Evolutionary conservation across 2,329 filamentous ascomycete genomes (phyloP), one percentile per base, ranked within the genome.

Genomic region (Cordyceps tenuipes): DNA sequence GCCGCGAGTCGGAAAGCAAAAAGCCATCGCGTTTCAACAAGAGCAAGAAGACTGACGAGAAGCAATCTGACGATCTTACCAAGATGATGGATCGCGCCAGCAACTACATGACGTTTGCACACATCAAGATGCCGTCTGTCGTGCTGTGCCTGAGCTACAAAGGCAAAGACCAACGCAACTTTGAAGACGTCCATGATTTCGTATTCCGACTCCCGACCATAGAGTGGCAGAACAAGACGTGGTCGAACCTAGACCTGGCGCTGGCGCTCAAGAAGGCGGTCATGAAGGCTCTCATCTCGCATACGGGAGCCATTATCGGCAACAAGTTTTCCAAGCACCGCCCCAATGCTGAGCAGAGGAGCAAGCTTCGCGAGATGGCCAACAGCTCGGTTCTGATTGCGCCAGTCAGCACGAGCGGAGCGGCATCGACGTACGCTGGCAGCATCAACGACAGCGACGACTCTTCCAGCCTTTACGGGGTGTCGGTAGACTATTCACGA

Each of bases 151-250:
- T 99, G 31, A 95, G 90, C 70, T 97, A 97, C 81, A 96, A 97
- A 73, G 94, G 95, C 69, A 95, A 91, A 71, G 91, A 92, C 49
- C 90, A 96, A 65, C 90, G 92, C 70, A 99, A 97, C 68, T 82
- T 99, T 61, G 91, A 97, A 75, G 95, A 99, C 72, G 88, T 99
- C 17, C 93, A 99, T 74, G 88, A 97, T 70, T 95, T 99, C 66
- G 94, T 99, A 53, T 99, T 99, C 82, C 87, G 91, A 39, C 84
- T 99, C 75, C 94, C 94, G 3, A 88, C 89, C 2, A 86, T 99
- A 51, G 94, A 99, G 72, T 97, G 96, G 76, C 86, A 91, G 64
- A 99, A 99, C 80, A 99, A 99, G 79, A 97, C 92, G 9, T 99
- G 94, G 94, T 97, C 91, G 7, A 99, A 97, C 71, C 82, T 99